These are phyloP conservation scores for Fusarium longipes DNA, from an alignment of 2,329 filamentous ascomycete genomes.

Conservation along the genomic window DNA sequence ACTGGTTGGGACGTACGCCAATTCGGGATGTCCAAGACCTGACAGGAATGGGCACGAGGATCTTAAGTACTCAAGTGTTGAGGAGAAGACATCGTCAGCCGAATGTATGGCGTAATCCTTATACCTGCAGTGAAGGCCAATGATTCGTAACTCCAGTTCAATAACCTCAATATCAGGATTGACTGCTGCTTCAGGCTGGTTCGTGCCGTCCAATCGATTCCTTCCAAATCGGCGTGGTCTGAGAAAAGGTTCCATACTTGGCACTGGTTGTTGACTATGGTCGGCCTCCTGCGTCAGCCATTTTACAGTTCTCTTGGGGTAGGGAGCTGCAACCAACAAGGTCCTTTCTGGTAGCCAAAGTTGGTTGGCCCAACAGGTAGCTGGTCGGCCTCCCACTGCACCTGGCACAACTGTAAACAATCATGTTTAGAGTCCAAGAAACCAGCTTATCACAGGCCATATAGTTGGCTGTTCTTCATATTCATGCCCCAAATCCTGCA, in stretches of 20 bases:
- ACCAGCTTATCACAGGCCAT: too few species aligned
- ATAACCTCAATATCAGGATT: neutral
- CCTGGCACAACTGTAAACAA: neutral
- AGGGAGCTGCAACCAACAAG: neutral
- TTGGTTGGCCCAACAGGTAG: too few species aligned
- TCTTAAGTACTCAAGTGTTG: neutral
- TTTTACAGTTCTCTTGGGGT: neutral
- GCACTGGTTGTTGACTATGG: neutral
- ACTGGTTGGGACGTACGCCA: neutral
- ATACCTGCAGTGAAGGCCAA: too few species aligned
- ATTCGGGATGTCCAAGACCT: accelerated
- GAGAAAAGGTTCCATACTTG: neutral
- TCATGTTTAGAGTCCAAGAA: too few species aligned
- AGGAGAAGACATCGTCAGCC: neutral
- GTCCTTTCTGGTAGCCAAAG: too few species aligned
- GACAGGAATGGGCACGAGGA: neutral
- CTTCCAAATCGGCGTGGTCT: neutral
- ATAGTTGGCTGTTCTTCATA: too few species aligned
- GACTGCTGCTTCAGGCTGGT: neutral
- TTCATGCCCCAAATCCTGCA: too few species aligned
- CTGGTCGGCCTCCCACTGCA: neutral
- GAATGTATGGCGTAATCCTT: too few species aligned
- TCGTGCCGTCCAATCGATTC: neutral
- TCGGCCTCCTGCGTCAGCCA: neutral
- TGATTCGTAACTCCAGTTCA: too few species aligned